phyloP scores from a whole-genome alignment of 139 green algal genomes.

The Auxenochlorella pyrenoidosa region DNA sequence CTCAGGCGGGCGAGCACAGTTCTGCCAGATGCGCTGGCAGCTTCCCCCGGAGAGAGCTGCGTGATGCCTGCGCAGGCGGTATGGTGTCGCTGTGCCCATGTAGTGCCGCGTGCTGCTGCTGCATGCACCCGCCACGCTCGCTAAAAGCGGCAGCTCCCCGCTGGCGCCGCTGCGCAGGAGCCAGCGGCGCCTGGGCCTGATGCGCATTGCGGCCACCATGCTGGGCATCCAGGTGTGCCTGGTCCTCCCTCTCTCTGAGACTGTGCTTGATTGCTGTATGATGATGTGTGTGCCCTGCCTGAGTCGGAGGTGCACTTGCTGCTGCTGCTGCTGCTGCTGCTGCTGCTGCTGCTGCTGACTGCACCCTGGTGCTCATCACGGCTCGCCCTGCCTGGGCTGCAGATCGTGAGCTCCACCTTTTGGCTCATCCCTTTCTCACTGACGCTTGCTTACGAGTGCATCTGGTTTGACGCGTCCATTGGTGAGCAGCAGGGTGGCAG shows the following conservation, averaged over 20 bases:
- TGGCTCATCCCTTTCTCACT: neutral
- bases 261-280: neutral
- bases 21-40: neutral
- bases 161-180: neutral
- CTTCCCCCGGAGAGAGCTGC: too few species aligned
- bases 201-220: neutral
- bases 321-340: neutral
- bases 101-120: neutral
- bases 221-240: neutral
- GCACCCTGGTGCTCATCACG: too few species aligned
- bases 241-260: too few species aligned
- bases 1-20: too few species aligned
- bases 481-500: neutral
- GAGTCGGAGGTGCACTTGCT: neutral
- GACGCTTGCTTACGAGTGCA: neutral
- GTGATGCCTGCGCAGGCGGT: neutral
- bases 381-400: too few species aligned
- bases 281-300: neutral
- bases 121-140: too few species aligned
- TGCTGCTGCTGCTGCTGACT: neutral
- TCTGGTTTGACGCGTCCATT: conserved; percentile 13
- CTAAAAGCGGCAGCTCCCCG: too few species aligned
- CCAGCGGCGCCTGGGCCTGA: neutral
- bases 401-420: neutral
- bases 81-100: neutral